Conservation (phyloP, 805 yeast species). For the Sugiyamaella lignohabitans region DNA sequence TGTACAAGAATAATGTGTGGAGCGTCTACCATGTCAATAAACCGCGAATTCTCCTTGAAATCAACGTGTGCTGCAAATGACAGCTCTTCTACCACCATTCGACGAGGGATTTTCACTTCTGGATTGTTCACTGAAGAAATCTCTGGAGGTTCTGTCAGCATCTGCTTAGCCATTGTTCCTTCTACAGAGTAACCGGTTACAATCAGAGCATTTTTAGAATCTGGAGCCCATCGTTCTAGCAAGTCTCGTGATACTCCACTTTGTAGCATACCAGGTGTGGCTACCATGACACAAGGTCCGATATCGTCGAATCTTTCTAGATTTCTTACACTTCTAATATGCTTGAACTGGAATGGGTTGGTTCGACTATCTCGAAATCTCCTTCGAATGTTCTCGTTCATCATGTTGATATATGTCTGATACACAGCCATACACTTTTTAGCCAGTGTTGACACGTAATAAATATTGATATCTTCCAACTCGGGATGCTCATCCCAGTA, state of each 20-base stretch:
- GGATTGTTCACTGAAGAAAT: slow-evolving; percentile 80
- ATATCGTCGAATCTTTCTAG: slow-evolving; percentile 84
- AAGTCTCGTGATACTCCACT: slow-evolving; percentile 90
- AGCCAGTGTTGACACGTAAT: slow-evolving; percentile 89
- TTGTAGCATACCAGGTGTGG: slow-evolving; percentile 98
- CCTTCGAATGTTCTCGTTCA: slow-evolving; percentile 84
- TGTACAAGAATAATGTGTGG: slow-evolving; percentile 84
- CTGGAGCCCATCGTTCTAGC: slow-evolving; percentile 96
- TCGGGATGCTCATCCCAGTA: slow-evolving; percentile 87
- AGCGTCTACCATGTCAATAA: slow-evolving; percentile 84
- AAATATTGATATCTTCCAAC: slow-evolving; percentile 72
- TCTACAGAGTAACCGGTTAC: slow-evolving; percentile 97
- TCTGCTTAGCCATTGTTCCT: slow-evolving; percentile 93
- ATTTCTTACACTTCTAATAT: slow-evolving; percentile 69
- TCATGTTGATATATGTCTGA: slow-evolving; percentile 93
- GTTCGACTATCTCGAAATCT: slow-evolving; percentile 69
- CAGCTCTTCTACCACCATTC: slow-evolving; percentile 82
- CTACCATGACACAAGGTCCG: slow-evolving; percentile 93
- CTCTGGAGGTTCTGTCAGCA: slow-evolving; percentile 83
- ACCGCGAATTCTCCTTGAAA: slow-evolving; percentile 84
- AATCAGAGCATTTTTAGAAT: slow-evolving; percentile 77
- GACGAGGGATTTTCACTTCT: slow-evolving; percentile 77
- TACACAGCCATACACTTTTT: slow-evolving; percentile 96
- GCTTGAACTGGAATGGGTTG: slow-evolving; percentile 88
- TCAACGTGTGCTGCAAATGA: slow-evolving; percentile 99